Evolutionary conservation across 495 filamentous ascomycete species (phyloP), one percentile per base, ranked within the genome.

Genomic region (Penicillium lividum): DNA sequence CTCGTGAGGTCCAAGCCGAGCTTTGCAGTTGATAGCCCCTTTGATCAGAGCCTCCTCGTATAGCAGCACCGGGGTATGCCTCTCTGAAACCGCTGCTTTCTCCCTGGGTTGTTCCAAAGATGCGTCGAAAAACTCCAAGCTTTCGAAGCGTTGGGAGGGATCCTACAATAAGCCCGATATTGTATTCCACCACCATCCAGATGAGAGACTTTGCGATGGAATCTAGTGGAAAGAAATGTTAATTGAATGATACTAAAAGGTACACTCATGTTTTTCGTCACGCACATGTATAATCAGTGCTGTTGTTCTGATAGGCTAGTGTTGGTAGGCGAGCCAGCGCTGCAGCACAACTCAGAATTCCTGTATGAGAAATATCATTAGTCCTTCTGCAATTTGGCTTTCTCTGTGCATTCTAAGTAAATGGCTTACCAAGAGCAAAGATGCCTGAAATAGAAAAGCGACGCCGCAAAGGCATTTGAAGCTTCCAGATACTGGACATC

Each of bases 371-470:
- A 31, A 31, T 31, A 31, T 31, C 30, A 31, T 31, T 31, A 31
- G 30, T 31, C 30, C 30, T 4, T 31, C 30, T 7, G 30, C 30
- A 31, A 31, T 31, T 31, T 31, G 30, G 30, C 30, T 31, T 31
- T 31, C 30, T 31, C 30, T 31, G 30, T 31, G 30, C 30, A 31
- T 31, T 31, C 30, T 31, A 31, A 31, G 30, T 31, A 31, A 33
- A 43, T 25, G 11, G 48, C 53, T 38, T 36, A 65, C 80, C 81
- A 1, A 84, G 60, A 25, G 77, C 65, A 52, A 84, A 84, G 4
- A 84, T 64, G n/a, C 69, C 70, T 45, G 79, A 65, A 16, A 84
- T 67, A 7, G 72, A 76, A 13, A 83, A 59, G 64, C 83, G 84
- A 34, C 74, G 75, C 42, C 63, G 67, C 18, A 66, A 65, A 0